Conservation (phyloP, 192 early-diverging fungal species). For the Chytriomyces sp. region DNA sequence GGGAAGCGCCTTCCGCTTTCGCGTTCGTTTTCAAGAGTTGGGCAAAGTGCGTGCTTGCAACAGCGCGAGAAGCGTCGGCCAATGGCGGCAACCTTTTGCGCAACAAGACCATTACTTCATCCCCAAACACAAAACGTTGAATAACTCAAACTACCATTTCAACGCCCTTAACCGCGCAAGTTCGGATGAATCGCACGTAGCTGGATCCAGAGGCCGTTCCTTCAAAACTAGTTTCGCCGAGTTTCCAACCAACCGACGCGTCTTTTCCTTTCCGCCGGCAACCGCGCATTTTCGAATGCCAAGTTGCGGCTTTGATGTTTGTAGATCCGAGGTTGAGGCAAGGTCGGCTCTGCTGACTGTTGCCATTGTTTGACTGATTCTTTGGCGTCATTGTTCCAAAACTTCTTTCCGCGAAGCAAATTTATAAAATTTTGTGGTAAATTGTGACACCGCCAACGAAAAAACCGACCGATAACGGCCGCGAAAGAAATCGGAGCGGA, state of each 20-base stretch:
- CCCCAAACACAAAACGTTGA: neutral
- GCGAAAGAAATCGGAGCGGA: too few relatives aligned
- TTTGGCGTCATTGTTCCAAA: neutral
- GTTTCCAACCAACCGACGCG: conserved; percentile 6
- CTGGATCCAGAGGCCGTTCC: conserved; percentile 24
- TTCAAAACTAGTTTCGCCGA: conserved; percentile 7
- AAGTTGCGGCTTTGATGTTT: neutral
- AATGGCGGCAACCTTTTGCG: conserved; percentile 37
- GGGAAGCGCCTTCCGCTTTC: neutral
- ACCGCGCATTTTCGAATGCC: neutral
- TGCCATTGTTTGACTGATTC: neutral
- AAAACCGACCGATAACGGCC: too few relatives aligned
- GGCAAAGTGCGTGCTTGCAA: neutral
- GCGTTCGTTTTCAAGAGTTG: neutral
- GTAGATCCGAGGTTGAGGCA: neutral
- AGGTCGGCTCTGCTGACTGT: neutral
- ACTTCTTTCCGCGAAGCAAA: neutral
- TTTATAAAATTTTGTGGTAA: too few relatives aligned
- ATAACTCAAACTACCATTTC: conserved; percentile 21
- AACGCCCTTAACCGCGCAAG: conserved; percentile 18
- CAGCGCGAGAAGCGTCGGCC: conserved; percentile 2
- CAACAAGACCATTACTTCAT: neutral
- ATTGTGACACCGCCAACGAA: too few relatives aligned
- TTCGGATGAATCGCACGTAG: conserved; percentile 14
- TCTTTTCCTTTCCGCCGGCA: neutral